Percentiles rank a stretch among this genome's conserved stretches.
These are phyloP conservation scores for Apocynum venetum DNA, from an alignment of 257 asterid genomes.

Conservation along the genomic window DNA sequence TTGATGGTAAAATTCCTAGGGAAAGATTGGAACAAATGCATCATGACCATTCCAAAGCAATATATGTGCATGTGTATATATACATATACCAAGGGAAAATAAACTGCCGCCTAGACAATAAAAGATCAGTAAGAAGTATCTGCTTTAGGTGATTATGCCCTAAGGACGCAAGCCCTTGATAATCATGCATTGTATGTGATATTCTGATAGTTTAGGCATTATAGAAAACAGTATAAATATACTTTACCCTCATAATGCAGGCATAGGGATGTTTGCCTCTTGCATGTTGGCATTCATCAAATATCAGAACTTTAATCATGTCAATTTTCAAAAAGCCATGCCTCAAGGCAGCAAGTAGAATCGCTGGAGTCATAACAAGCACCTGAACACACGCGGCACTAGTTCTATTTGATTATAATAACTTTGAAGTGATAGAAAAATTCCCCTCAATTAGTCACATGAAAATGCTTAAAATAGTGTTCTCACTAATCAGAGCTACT, in stretches of 20 bases:
- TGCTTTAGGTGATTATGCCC: too few relatives aligned
- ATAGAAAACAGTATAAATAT: not conserved
- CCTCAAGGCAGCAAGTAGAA: constrained; percentile 76
- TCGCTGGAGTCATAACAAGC: constrained; percentile 86
- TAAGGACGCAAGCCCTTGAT: too few relatives aligned
- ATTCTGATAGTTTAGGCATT: not conserved
- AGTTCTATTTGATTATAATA: not conserved
- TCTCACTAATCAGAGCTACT: not conserved
- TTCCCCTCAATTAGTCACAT: not conserved
- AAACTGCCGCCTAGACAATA: not conserved
- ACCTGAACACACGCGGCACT: constrained; percentile 43
- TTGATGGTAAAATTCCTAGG: constrained; percentile 68
- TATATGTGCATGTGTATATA: too few relatives aligned
- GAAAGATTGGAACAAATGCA: not conserved
- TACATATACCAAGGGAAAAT: too few relatives aligned
- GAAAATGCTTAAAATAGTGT: not conserved
- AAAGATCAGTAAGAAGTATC: too few relatives aligned
- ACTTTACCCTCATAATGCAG: constrained; percentile 69
- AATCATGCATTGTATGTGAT: not conserved
- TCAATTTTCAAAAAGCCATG: constrained; percentile 46
- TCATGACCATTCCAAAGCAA: not conserved
- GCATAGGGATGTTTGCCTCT: constrained; percentile 62
- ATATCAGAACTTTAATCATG: constrained; percentile 62
- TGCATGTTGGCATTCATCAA: constrained; percentile 89
- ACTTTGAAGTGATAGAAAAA: not conserved